Evolutionary conservation across 345 rosid species (phyloP), one percentile per base, ranked within the genome.

Genomic region (Aquilaria malaccensis): DNA sequence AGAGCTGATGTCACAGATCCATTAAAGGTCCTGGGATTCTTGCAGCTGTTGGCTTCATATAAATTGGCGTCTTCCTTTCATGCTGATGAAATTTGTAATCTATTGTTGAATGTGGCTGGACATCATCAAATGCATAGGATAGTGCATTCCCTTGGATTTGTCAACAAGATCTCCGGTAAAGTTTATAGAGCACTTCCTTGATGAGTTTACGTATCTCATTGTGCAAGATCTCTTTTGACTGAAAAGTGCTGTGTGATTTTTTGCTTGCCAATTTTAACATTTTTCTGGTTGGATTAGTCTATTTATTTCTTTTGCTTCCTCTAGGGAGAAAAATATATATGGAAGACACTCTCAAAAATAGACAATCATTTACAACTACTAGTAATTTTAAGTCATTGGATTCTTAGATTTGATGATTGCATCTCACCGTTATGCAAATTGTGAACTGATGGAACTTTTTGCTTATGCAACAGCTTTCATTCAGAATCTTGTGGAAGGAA

Each of bases 1-100:
- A 60, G 22, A 11, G 13, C 9, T 9, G 70, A 66, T 47, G 37
- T 56, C 0, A 52, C 49, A 15, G 46, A 76, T 59, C 30, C 49
- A 31, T 50, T 56, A 30, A 72, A 72, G 61, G 71, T 74, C 10
- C 41, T 74, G 66, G 81, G 76, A 33, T 64, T 75, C 70, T 64
- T 77, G 68, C 53, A 2, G 50, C 72, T 77, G 43, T 37, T 77
- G 60, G 76, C 52, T 58, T 55, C 68, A 9, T 80, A 64, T 56
- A 50, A 56, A 37, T 56, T 80, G 64, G 73, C 60, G 22, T 59
- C 73, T 30, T 51, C 55, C 55, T 80, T 77, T 52, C 63, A 60
- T 62, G 41, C 65, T 10, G 59, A 67, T 57, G 80, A 77, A 58
- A 75, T 80, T 57, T 45, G 56, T 7, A 41, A 13, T 30, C 51